Conservation (phyloP, 306 rosid genomes). For the Cyclanthera cordifolia region DNA sequence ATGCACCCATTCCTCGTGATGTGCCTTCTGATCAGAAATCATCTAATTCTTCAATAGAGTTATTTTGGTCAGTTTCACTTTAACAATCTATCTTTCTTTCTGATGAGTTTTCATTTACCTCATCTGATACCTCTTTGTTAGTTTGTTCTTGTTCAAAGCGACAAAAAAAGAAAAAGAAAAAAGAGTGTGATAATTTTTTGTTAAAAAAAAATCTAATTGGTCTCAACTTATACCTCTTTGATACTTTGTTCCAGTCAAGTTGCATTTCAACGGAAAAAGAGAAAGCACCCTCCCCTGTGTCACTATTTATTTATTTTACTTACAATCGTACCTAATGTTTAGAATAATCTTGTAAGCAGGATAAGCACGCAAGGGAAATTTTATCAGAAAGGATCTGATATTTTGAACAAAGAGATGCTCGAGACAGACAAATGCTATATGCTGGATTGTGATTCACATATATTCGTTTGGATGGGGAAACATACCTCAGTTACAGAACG, state of each 20-base stretch:
- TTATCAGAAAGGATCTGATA: constrained; percentile 34
- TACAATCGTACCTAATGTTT: not conserved
- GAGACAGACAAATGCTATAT: constrained; percentile 81
- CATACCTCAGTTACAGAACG: constrained; percentile 68
- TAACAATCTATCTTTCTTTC: constrained; percentile 10
- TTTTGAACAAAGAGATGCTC: constrained; percentile 51
- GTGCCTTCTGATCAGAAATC: constrained; percentile 38
- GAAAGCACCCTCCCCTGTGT: not conserved
- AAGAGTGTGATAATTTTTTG: not conserved
- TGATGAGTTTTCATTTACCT: not conserved
- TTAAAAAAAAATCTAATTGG: not conserved
- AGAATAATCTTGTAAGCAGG: constrained; percentile 38
- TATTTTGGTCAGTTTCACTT: constrained; percentile 50
- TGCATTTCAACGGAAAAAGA: not conserved
- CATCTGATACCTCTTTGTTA: not conserved
- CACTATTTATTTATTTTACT: not conserved
- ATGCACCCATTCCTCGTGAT: constrained; percentile 85
- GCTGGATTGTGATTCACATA: constrained; percentile 73
- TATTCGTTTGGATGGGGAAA: constrained; percentile 89
- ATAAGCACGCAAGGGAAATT: constrained; percentile 70
- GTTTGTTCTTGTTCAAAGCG: not conserved
- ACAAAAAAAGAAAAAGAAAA: not conserved
- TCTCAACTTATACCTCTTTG: not conserved
- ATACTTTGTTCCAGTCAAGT: not conserved
- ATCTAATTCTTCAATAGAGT: constrained; percentile 28